Percentiles rank a stretch among this genome's conserved stretches.
These are phyloP conservation scores for Cryphonectria naterciae DNA, from an alignment of 2,329 filamentous ascomycete species.

Conservation along the genomic window DNA sequence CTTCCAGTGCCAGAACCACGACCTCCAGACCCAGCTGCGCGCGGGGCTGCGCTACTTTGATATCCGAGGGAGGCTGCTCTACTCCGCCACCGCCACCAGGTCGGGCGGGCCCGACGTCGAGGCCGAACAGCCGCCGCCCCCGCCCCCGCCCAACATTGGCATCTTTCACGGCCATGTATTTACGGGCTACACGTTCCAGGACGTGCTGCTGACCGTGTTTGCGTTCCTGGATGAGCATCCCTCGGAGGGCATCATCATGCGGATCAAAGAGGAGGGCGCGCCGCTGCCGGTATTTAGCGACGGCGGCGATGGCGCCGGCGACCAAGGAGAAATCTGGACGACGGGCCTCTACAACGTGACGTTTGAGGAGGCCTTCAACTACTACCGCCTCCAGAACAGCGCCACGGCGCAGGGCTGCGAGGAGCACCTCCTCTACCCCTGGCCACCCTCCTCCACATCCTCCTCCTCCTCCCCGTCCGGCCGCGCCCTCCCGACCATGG, in stretches of 20 bases:
- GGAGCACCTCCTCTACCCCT: conserved; percentile 39
- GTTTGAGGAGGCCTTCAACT: conserved; percentile 52
- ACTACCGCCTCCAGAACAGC: conserved; percentile 42
- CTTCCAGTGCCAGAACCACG: conserved; percentile 54
- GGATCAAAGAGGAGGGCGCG: conserved; percentile 52
- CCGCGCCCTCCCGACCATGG: conserved; percentile 46
- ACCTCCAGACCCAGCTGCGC: conserved; percentile 48
- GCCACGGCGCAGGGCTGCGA: conserved; percentile 41
- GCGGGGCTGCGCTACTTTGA: conserved; percentile 56
- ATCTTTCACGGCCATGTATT: conserved; percentile 52
- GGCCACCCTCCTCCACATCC: not conserved
- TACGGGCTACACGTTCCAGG: conserved; percentile 49
- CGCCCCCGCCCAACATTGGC: conserved; percentile 36
- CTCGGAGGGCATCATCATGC: conserved; percentile 52
- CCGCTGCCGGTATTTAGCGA: conserved; percentile 36
- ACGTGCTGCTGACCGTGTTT: conserved; percentile 49
- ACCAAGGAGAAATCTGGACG: conserved; percentile 5
- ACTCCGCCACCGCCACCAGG: conserved; percentile 36
- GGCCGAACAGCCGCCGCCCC: conserved; percentile 6
- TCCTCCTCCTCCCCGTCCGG: not conserved
- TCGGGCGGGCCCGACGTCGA: conserved; percentile 32
- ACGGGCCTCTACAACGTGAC: conserved; percentile 40
- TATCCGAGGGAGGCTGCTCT: conserved; percentile 49
- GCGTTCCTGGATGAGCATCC: conserved; percentile 51
- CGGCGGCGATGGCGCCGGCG: not conserved